Evolutionary conservation across 1,139 yeast species (phyloP).

Genomic region (Debaryomyces coudertii): DNA sequence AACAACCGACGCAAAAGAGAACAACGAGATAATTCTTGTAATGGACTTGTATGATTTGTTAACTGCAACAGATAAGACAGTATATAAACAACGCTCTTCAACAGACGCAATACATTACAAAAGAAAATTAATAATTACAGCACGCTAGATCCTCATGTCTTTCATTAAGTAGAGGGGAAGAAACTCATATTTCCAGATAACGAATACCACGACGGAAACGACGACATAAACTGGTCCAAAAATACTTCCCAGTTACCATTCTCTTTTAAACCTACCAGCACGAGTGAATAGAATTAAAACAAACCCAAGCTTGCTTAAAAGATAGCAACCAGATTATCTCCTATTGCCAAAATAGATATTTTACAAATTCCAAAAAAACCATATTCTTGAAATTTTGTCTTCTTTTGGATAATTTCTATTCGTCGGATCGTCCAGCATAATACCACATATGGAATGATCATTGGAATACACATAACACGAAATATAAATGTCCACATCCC

Average conservation of each 20-base stretch:
- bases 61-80: conserved; percentile 65
- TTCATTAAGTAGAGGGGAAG: conserved; percentile 62
- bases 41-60: conserved; percentile 63
- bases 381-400: conserved; percentile 30
- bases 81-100: conserved; percentile 69
- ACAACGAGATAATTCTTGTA: conserved; percentile 63
- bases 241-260: conserved; percentile 55
- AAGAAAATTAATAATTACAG: conserved; percentile 53
- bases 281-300: conserved; percentile 56
- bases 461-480: conserved; percentile 65
- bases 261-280: conserved; percentile 49
- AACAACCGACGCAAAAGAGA: conserved; percentile 66
- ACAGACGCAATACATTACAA: conserved; percentile 63
- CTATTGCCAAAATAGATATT: conserved; percentile 45
- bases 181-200: conserved; percentile 54
- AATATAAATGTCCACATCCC: conserved; percentile 71
- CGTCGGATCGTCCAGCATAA: conserved; percentile 53
- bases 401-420: conserved; percentile 33
- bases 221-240: conserved; percentile 72
- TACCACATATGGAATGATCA: conserved; percentile 56
- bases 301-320: conserved; percentile 56
- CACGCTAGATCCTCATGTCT: conserved; percentile 64
- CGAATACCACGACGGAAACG: conserved; percentile 50
- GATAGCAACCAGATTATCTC: conserved; percentile 58
- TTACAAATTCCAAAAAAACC: conserved; percentile 18